These are phyloP conservation scores for Xanthoconium purpureum DNA, from an alignment of 768 basidiomycete species.

Conservation along the genomic window DNA sequence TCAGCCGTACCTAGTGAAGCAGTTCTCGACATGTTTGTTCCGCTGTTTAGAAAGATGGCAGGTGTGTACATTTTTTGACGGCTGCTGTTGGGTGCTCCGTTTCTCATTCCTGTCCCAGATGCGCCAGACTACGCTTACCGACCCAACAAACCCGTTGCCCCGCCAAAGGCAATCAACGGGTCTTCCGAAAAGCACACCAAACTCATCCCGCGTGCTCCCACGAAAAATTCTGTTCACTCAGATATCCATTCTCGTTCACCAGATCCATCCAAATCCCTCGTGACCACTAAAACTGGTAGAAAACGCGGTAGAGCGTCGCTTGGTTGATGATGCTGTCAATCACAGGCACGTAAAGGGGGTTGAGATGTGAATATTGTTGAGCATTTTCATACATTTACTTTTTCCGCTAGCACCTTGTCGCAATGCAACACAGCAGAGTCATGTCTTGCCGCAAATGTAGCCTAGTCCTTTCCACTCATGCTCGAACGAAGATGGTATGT, in stretches of 20 bases:
- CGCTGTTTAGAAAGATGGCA: conserved; percentile 57
- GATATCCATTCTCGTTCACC: conserved; percentile 8
- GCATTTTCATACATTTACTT: conserved; percentile 30
- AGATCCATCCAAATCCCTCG: conserved; percentile 12
- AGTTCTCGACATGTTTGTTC: conserved; percentile 59
- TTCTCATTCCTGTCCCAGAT: conserved; percentile 13
- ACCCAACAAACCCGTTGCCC: conserved; percentile 4
- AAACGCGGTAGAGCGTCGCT: conserved; percentile 34
- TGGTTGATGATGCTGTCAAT: conserved; percentile 19
- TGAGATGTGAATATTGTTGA: conserved; percentile 22
- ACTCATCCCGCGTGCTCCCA: conserved; percentile 10
- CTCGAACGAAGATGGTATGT: conserved; percentile 24
- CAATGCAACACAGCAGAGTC: conserved; percentile 23
- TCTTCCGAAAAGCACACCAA: conserved; percentile 9
- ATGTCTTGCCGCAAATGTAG: conserved; percentile 28
- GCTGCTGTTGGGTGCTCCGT: background rate
- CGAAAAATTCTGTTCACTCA: conserved; percentile 22
- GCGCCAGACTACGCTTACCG: conserved; percentile 25
- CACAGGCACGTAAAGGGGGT: conserved; percentile 14
- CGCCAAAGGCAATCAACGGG: conserved; percentile 18
- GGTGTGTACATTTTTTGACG: conserved; percentile 31
- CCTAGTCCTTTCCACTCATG: conserved; percentile 20
- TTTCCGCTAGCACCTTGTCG: conserved; percentile 23
- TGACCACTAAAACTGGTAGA: conserved; percentile 25
- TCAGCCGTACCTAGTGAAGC: conserved; percentile 43